Evolutionary conservation across 2,329 filamentous ascomycete genomes (phyloP).

Genomic region (Colletotrichum tofieldiae): DNA sequence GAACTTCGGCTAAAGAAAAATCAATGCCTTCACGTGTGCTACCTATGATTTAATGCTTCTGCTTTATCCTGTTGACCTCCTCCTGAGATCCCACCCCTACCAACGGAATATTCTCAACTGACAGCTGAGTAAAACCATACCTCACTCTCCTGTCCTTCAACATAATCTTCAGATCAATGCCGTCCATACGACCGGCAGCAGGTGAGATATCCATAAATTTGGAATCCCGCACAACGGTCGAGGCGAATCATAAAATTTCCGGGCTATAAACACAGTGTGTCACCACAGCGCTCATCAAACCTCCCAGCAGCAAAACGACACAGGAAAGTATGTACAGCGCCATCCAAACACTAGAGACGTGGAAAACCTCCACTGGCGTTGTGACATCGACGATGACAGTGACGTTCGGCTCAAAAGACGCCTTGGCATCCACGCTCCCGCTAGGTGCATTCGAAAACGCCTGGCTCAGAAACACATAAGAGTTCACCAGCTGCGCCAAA

Average conservation of each 20-base stretch:
- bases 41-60: neutral
- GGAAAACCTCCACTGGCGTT: slow-evolving; percentile 3
- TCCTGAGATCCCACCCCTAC: neutral
- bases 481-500: slow-evolving; percentile 22
- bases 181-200: neutral
- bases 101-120: neutral
- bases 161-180: slow-evolving; percentile 3
- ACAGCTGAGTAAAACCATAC: slow-evolving; percentile 7
- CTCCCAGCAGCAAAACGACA: slow-evolving; percentile 8
- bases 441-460: neutral
- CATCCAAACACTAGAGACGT: slow-evolving; percentile 18
- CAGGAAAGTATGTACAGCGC: slow-evolving; percentile 24
- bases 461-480: slow-evolving; percentile 28
- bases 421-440: neutral
- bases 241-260: slow-evolving; percentile 23
- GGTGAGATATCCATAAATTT: slow-evolving; percentile 11
- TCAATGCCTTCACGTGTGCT: neutral
- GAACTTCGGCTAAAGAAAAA: neutral
- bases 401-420: slow-evolving; percentile 14
- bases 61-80: slow-evolving; percentile 1
- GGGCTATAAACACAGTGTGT: slow-evolving; percentile 12
- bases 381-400: neutral
- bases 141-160: slow-evolving; percentile 8
- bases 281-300: neutral
- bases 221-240: slow-evolving; percentile 18